phyloP scores from a whole-genome alignment of 2,329 filamentous ascomycete species.

The Sporothrix schenckii region DNA sequence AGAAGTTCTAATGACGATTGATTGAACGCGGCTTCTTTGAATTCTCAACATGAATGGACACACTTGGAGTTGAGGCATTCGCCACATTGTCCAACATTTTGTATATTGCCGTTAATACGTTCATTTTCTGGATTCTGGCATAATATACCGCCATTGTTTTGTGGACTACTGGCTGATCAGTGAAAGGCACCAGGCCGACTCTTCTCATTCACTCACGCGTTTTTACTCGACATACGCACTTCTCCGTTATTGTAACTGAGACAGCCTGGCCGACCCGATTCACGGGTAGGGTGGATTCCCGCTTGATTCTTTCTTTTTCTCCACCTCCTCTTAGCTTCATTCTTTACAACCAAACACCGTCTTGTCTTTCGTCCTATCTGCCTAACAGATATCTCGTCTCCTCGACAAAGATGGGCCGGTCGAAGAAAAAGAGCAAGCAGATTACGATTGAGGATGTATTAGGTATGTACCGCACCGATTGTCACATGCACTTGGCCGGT shows the following conservation, averaged over 20 bases:
- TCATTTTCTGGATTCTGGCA: no score
- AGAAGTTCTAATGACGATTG: not conserved
- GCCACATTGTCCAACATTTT: not conserved
- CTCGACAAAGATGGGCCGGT: conserved; percentile 2
- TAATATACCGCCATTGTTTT: not conserved
- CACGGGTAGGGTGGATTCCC: not conserved
- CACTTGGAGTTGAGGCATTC: not conserved
- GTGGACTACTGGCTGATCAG: not conserved
- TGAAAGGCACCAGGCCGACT: not conserved
- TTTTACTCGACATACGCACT: not conserved
- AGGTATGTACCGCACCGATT: not conserved
- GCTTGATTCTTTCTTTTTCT: no score
- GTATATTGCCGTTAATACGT: not conserved
- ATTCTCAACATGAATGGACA: not conserved
- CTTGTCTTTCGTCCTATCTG: not conserved
- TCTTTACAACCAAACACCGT: no score
- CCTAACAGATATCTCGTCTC: not conserved
- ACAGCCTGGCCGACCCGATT: not conserved
- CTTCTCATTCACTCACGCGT: not conserved
- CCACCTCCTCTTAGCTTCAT: not conserved
- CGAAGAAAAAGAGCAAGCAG: conserved; percentile 18
- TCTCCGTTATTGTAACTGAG: not conserved
- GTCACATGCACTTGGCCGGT: not conserved
- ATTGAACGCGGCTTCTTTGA: conserved; percentile 2
- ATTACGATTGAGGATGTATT: conserved; percentile 30